Percentiles rank a stretch among this genome's conserved stretches.
phyloP scores from a whole-genome alignment of 2,329 filamentous ascomycete genomes.

The Coleophoma crateriformis region DNA sequence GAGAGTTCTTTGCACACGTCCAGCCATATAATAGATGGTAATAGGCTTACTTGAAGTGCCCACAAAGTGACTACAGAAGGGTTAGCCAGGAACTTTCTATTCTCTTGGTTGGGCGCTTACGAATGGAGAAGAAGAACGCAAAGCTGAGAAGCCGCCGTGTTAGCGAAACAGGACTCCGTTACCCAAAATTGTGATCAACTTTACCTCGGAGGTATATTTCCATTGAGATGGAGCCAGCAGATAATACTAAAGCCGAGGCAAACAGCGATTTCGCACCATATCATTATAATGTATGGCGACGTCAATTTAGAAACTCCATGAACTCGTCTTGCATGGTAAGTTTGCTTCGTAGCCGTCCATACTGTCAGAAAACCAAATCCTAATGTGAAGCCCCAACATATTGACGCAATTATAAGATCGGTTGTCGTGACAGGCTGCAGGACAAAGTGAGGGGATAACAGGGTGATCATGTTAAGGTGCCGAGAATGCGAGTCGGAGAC shows the following conservation, averaged over 20 bases:
- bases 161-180: not conserved
- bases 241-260: slow-evolving; percentile 33
- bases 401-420: slow-evolving; percentile 30
- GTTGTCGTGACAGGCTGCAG: slow-evolving; percentile 4
- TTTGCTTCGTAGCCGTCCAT: slow-evolving; percentile 30
- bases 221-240: slow-evolving; percentile 34
- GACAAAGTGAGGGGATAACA: slow-evolving; percentile 7
- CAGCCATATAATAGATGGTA: not conserved
- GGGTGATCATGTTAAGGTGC: slow-evolving; percentile 6
- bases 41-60: slow-evolving; percentile 34
- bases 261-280: slow-evolving; percentile 38
- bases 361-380: slow-evolving; percentile 29
- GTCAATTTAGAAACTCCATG: slow-evolving; percentile 22
- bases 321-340: slow-evolving; percentile 24
- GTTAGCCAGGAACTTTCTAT: no score
- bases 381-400: slow-evolving; percentile 32
- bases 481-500: no score
- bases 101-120: slow-evolving; percentile 6
- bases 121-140: slow-evolving; percentile 16
- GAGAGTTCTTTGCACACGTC: not conserved
- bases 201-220: slow-evolving; percentile 27
- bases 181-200: not conserved
- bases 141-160: slow-evolving; percentile 9
- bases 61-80: slow-evolving; percentile 13
- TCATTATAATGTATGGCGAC: slow-evolving; percentile 33